These are phyloP conservation scores for Physaria fendleri DNA, from an alignment of 345 rosid genomes.

Conservation along the genomic window DNA sequence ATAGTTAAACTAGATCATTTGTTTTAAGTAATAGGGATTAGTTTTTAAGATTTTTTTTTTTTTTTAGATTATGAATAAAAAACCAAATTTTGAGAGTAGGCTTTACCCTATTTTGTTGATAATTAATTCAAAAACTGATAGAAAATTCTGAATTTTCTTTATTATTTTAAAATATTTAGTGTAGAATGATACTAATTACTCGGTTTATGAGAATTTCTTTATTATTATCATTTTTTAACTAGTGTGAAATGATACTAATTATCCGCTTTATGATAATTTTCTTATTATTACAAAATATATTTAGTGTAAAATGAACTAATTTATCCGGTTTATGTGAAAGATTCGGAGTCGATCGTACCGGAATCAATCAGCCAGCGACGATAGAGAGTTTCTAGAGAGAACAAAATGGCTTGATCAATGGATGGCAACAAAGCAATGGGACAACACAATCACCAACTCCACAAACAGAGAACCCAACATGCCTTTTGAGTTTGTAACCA, in stretches of 20 bases:
- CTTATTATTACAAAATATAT: too few species aligned
- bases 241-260: not conserved
- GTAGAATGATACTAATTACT: not conserved
- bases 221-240: too few species aligned
- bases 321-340: slow-evolving; percentile 26
- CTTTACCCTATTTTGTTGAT: not conserved
- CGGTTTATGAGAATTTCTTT: too few species aligned
- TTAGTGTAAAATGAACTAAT: not conserved
- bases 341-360: slow-evolving; percentile 49
- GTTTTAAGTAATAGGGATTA: not conserved
- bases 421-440: slow-evolving; percentile 81
- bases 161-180: not conserved
- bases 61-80: too few species aligned
- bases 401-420: slow-evolving; percentile 73
- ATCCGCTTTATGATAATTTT: too few species aligned
- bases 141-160: not conserved
- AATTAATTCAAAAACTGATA: not conserved
- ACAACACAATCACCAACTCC: slow-evolving; percentile 32
- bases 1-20: not conserved
- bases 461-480: slow-evolving; percentile 44
- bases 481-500: slow-evolving; percentile 45
- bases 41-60: too few species aligned
- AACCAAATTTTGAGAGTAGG: too few species aligned
- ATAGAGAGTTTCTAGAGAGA: slow-evolving; percentile 45
- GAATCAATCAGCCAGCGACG: slow-evolving; percentile 55